phyloP scores from a whole-genome alignment of 2,329 filamentous ascomycete genomes.

The Xylaria sp. region DNA sequence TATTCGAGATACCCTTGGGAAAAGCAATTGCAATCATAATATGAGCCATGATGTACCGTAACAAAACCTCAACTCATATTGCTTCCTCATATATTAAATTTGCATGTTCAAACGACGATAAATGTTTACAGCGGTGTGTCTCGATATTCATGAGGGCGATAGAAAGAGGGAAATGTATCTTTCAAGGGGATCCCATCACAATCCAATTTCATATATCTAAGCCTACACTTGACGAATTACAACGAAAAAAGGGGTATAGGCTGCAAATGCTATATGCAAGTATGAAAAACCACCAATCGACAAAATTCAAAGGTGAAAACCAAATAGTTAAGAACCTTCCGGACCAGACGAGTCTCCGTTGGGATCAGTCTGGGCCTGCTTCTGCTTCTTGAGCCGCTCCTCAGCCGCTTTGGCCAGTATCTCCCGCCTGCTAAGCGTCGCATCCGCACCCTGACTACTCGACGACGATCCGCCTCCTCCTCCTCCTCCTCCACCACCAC shows the following conservation, averaged over 20 bases:
- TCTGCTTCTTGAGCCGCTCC: slow-evolving; percentile 66
- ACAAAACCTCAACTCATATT: neutral
- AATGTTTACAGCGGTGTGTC: neutral
- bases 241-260: slow-evolving; percentile 28
- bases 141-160: neutral
- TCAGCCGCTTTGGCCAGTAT: slow-evolving; percentile 80
- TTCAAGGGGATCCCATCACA: neutral
- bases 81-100: neutral
- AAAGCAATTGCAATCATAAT: neutral
- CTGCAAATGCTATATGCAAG: slow-evolving; percentile 9
- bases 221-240: neutral
- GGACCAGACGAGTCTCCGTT: slow-evolving; percentile 34
- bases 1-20: slow-evolving; percentile 34
- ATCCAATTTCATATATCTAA: slow-evolving; percentile 13
- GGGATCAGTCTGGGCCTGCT: slow-evolving; percentile 41
- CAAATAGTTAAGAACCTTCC: slow-evolving; percentile 26
- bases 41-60: neutral
- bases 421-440: slow-evolving; percentile 74
- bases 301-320: slow-evolving; percentile 1
- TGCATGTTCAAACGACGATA: neutral
- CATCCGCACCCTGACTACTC: slow-evolving; percentile 3
- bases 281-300: neutral
- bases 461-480: too few species aligned
- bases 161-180: neutral
- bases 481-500: slow-evolving; percentile 45